These are phyloP conservation scores for Aquilaria malaccensis DNA, from an alignment of 345 rosid genomes.

Conservation along the genomic window DNA sequence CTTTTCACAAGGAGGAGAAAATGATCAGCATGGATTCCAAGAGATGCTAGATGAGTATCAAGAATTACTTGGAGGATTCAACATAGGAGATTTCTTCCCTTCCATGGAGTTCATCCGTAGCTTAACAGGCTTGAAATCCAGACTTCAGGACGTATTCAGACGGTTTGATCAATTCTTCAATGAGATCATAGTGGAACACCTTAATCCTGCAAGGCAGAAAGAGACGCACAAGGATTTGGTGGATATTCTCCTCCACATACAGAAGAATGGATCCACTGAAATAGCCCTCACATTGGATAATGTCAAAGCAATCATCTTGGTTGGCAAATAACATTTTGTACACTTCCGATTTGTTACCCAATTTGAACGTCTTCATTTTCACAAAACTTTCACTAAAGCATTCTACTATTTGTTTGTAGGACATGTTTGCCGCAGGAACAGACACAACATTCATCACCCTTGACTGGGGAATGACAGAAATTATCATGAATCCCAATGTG, in stretches of 20 bases:
- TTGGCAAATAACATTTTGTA: slow-evolving; percentile 9
- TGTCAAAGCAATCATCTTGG: slow-evolving; percentile 43
- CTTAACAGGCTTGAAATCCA: slow-evolving; percentile 27
- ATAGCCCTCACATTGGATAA: slow-evolving; percentile 28
- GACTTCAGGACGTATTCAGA: slow-evolving; percentile 19
- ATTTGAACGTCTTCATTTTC: too few species aligned
- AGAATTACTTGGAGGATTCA: slow-evolving; percentile 30
- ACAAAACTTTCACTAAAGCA: too few species aligned
- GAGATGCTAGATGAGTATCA: slow-evolving; percentile 40
- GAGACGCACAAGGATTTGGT: slow-evolving; percentile 23
- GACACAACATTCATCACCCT: slow-evolving; percentile 29
- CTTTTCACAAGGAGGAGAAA: slow-evolving; percentile 26
- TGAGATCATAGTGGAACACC: slow-evolving; percentile 28
- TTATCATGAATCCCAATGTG: slow-evolving; percentile 24
- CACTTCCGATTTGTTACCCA: too few species aligned
- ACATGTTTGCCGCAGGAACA: slow-evolving; percentile 38
- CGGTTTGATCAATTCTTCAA: slow-evolving; percentile 29
- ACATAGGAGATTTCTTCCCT: slow-evolving; percentile 36
- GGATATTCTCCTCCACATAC: slow-evolving; percentile 28
- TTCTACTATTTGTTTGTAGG: slow-evolving; percentile 16
- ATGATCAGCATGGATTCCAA: slow-evolving; percentile 32
- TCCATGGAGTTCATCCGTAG: slow-evolving; percentile 31
- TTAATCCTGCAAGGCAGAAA: slow-evolving; percentile 7
- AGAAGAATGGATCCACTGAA: slow-evolving; percentile 18
- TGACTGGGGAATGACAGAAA: slow-evolving; percentile 44